Conservation (phyloP, 108 stramenopile species). For the Stephanodiscus triporus region DNA sequence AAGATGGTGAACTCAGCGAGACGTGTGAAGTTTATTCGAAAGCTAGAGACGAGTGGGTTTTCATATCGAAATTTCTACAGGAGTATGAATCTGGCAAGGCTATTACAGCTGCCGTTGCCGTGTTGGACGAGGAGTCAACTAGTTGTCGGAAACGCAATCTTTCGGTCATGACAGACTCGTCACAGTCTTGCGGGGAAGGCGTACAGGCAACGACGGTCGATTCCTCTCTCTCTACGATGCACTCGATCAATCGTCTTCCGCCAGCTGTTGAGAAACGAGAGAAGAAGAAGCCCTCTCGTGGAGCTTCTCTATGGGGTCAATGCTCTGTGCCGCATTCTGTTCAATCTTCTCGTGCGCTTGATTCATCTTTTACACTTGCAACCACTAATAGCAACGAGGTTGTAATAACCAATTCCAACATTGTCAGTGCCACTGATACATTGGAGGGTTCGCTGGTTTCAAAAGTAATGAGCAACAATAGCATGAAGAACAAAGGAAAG, state of each 20-base stretch:
- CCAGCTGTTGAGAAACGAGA: constrained; percentile 51
- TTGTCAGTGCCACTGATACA: too few species aligned
- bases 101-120: neutral
- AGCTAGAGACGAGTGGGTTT: constrained; percentile 58
- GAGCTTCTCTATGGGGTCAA: constrained; percentile 70
- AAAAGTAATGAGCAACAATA: constrained; percentile 31
- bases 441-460: constrained; percentile 11
- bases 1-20: constrained; percentile 75
- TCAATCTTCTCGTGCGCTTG: constrained; percentile 5
- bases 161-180: constrained; percentile 25
- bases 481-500: constrained; percentile 52
- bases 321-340: constrained; percentile 43
- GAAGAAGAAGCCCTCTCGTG: constrained; percentile 79
- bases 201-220: constrained; percentile 7
- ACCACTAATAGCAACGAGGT: constrained; percentile 3
- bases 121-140: neutral
- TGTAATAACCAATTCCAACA: constrained; percentile 2
- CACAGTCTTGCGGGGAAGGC: constrained; percentile 8
- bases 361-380: neutral
- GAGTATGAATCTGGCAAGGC: constrained; percentile 8
- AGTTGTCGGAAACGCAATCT: constrained; percentile 40
- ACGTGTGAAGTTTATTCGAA: constrained; percentile 58
- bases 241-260: constrained; percentile 7
- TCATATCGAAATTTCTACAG: constrained; percentile 45
- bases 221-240: constrained; percentile 2